Conservation (phyloP, 352 stramenopile genomes). For the Pythium sp. region DNA sequence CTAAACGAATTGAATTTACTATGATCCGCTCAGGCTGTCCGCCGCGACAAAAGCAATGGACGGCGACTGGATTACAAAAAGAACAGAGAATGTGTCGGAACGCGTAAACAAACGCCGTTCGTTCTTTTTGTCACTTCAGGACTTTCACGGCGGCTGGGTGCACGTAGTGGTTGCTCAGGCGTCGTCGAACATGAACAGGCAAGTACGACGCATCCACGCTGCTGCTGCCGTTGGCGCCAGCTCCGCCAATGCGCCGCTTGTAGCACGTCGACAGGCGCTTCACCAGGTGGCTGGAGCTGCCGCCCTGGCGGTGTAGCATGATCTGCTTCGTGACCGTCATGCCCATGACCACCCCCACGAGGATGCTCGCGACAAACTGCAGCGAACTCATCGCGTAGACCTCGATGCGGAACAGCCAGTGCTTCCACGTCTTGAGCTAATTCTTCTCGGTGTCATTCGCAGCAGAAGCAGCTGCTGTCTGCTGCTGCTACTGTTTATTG, state of each 20-base stretch:
- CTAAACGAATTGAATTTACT: too few relatives aligned
- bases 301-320: constrained; percentile 14
- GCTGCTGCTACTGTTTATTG: constrained; percentile 1
- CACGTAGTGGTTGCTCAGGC: constrained; percentile 21
- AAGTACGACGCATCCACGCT: constrained; percentile 10
- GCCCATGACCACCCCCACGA: constrained; percentile 40
- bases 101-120: too few relatives aligned
- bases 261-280: constrained; percentile 11
- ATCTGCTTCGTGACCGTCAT: constrained; percentile 29
- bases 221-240: neutral
- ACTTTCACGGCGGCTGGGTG: constrained; percentile 37
- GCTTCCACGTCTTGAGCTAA: constrained; percentile 24
- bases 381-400: constrained; percentile 23
- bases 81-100: too few relatives aligned
- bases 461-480: neutral
- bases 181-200: constrained; percentile 11
- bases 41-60: too few relatives aligned
- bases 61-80: too few relatives aligned
- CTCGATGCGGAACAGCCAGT: constrained; percentile 19
- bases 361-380: constrained; percentile 38
- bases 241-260: constrained; percentile 5
- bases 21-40: too few relatives aligned
- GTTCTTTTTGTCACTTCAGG: too few relatives aligned
- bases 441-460: constrained; percentile 9
- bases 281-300: constrained; percentile 10